phyloP scores from a whole-genome alignment of 2,329 filamentous ascomycete species.

The Colletotrichum viniferum region DNA sequence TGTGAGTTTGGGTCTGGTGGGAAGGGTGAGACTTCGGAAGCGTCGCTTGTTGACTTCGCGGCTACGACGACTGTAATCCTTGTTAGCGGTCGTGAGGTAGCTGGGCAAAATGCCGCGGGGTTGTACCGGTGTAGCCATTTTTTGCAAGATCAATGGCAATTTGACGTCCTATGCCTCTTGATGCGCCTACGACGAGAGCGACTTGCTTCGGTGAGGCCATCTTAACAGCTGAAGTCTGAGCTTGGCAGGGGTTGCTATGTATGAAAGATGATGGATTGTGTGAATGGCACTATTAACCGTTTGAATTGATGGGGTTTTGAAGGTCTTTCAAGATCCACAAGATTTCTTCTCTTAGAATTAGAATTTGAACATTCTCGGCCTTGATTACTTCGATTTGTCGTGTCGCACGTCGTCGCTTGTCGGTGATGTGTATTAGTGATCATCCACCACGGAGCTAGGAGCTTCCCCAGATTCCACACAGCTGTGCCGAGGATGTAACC shows the following conservation, averaged over 20 bases:
- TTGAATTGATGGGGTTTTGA: not conserved
- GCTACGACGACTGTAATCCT: slow-evolving; percentile 69
- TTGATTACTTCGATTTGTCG: not conserved
- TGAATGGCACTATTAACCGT: not conserved
- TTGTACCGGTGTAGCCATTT: slow-evolving; percentile 70
- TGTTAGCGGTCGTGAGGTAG: not conserved
- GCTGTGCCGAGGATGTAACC: slow-evolving; percentile 11
- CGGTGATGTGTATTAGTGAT: slow-evolving; percentile 14
- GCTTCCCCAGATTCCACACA: slow-evolving; percentile 10
- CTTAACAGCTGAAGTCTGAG: not conserved
- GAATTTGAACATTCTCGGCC: accelerated
- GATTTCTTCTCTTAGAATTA: not conserved
- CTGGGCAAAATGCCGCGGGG: not conserved
- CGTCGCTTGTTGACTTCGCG: slow-evolving; percentile 75
- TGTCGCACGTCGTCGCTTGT: not conserved
- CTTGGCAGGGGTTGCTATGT: not conserved
- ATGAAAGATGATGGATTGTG: not conserved
- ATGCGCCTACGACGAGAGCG: slow-evolving; percentile 76
- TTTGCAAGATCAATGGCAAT: slow-evolving; percentile 78
- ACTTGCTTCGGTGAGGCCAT: slow-evolving; percentile 42
- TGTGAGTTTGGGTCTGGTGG: slow-evolving; percentile 79
- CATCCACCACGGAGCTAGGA: not conserved
- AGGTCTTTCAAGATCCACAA: not conserved
- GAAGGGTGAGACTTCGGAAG: slow-evolving; percentile 60
- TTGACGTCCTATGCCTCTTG: slow-evolving; percentile 80